Conservation (phyloP, 192 early-diverging fungal genomes). For the Geranomyces michiganensis region DNA sequence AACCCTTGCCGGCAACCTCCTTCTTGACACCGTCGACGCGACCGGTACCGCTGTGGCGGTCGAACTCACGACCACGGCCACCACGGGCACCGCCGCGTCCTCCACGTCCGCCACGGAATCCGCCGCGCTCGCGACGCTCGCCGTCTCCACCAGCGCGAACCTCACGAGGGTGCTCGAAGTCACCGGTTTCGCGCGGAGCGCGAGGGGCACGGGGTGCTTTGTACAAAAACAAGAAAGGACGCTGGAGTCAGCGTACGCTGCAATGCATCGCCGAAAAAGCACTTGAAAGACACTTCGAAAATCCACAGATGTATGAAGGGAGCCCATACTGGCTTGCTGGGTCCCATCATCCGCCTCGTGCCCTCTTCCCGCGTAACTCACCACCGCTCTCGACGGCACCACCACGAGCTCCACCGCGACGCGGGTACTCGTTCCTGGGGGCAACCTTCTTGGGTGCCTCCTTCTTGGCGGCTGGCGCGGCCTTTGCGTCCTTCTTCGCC, state of each 20-base stretch:
- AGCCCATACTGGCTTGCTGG: too few relatives aligned
- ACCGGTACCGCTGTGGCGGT: slow-evolving; percentile 85
- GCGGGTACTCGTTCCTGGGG: slow-evolving; percentile 40
- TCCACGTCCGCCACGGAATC: slow-evolving; percentile 29
- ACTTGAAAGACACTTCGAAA: too few relatives aligned
- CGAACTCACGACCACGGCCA: slow-evolving; percentile 73
- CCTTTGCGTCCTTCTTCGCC: slow-evolving; percentile 38
- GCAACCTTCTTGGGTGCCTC: slow-evolving; percentile 21
- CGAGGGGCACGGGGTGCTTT: slow-evolving; percentile 14
- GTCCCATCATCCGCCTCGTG: too few relatives aligned
- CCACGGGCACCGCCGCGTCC: slow-evolving; percentile 48
- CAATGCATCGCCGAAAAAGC: too few relatives aligned
- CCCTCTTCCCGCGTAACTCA: slow-evolving; percentile 25
- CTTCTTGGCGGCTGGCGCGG: slow-evolving; percentile 26
- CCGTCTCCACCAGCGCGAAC: slow-evolving; percentile 13
- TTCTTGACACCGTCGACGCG: slow-evolving; percentile 87
- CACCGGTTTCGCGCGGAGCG: slow-evolving; percentile 38
- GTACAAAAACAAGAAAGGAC: not conserved
- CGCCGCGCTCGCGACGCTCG: slow-evolving; percentile 39
- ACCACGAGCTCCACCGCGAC: slow-evolving; percentile 33
- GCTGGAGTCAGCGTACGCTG: not conserved
- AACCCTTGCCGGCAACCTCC: slow-evolving; percentile 71
- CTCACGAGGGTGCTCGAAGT: slow-evolving; percentile 31
- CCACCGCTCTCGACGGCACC: slow-evolving; percentile 38
- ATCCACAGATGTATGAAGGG: too few relatives aligned